phyloP scores from a whole-genome alignment of 257 asterid genomes.

The Ehretia macrophylla region DNA sequence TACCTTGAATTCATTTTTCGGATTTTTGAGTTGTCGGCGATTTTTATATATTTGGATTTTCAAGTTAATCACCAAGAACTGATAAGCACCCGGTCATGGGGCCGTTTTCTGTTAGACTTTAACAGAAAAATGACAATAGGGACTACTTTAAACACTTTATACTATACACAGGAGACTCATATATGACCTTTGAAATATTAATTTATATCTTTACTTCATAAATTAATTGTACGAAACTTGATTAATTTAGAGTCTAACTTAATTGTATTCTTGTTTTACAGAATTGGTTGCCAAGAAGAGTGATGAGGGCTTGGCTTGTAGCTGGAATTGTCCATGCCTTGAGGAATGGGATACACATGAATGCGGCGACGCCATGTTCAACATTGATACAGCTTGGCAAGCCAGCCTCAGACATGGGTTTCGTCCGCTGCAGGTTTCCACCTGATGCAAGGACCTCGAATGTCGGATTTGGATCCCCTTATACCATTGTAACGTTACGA shows the following conservation, averaged over 20 bases:
- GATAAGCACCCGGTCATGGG: too few species aligned
- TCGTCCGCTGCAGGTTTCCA: conserved; percentile 33
- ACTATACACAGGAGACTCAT: too few species aligned
- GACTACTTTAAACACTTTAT: too few species aligned
- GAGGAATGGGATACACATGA: conserved; percentile 80
- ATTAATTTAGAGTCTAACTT: too few species aligned
- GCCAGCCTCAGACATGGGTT: conserved; percentile 69
- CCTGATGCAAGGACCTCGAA: too few species aligned
- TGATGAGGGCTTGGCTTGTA: conserved; percentile 74
- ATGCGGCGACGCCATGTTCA: conserved; percentile 65
- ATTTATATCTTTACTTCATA: not conserved
- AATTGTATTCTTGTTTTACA: conserved; percentile 23
- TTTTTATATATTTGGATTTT: too few species aligned
- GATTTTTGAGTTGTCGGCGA: too few species aligned
- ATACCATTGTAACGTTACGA: not conserved
- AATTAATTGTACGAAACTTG: too few species aligned
- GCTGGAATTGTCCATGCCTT: conserved; percentile 74
- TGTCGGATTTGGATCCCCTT: not conserved
- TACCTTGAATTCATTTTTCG: too few species aligned
- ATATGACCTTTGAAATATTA: not conserved
- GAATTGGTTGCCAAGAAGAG: conserved; percentile 96
- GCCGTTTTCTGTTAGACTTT: too few species aligned
- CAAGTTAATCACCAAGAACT: too few species aligned
- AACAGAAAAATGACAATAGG: too few species aligned
- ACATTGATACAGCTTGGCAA: conserved; percentile 58